Conservation (phyloP, 495 filamentous ascomycete genomes). For the Podospora fimiseda region DNA sequence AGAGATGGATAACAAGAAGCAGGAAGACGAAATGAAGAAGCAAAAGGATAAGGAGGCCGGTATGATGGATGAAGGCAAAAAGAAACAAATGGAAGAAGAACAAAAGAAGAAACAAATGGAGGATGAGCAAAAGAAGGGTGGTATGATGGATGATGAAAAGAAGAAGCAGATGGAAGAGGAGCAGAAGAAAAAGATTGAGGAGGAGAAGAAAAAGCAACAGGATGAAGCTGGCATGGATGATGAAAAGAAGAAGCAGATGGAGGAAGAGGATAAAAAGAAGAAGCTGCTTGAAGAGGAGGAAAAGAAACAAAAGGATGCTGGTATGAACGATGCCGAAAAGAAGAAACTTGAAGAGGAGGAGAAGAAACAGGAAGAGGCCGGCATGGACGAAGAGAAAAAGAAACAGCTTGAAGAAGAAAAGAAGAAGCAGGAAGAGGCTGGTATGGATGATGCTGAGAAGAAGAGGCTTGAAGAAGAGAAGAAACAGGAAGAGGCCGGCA, state of each 20-base stretch:
- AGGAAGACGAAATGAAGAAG: neutral
- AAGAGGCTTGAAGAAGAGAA: conserved; percentile 1
- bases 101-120: neutral
- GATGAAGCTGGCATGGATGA: neutral
- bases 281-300: neutral
- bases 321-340: neutral
- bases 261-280: neutral
- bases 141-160: neutral
- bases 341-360: neutral
- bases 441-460: neutral
- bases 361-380: neutral
- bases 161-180: neutral
- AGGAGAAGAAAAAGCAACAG: neutral
- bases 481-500: neutral
- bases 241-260: neutral
- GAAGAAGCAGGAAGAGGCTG: neutral
- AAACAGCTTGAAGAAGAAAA: neutral
- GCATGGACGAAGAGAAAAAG: too few species aligned
- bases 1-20: neutral
- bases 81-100: neutral
- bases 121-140: neutral
- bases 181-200: neutral
- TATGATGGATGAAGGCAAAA: neutral
- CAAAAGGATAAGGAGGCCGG: neutral
- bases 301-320: neutral